Conservation (phyloP, 495 filamentous ascomycete genomes). For the Penicillium coprophilum region DNA sequence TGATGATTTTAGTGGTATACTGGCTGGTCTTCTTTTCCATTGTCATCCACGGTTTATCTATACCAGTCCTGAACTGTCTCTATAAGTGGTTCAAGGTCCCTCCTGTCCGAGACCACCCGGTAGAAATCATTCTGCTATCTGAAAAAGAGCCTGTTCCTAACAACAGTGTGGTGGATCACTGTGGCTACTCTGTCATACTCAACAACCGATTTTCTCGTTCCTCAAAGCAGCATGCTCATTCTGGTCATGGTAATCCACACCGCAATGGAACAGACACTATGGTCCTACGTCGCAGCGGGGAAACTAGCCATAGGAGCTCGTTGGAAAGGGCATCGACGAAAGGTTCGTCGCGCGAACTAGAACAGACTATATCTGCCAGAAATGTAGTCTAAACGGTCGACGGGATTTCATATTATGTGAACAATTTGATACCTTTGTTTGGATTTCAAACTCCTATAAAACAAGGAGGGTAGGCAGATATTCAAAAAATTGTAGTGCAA, state of each 20-base stretch:
- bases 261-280: slow-evolving; percentile 5
- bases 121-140: slow-evolving; percentile 49
- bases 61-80: slow-evolving; percentile 49
- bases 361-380: slow-evolving; percentile 4
- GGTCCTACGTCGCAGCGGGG: not conserved
- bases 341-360: slow-evolving; percentile 7
- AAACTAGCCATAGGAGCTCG: slow-evolving; percentile 2
- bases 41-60: slow-evolving; percentile 57
- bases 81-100: slow-evolving; percentile 47
- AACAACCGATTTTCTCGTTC: slow-evolving; percentile 55
- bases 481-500: too few species aligned
- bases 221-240: not conserved
- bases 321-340: slow-evolving; percentile 10
- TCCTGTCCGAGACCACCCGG: slow-evolving; percentile 52
- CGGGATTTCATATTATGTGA: too few species aligned
- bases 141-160: slow-evolving; percentile 50
- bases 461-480: too few species aligned
- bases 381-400: not conserved
- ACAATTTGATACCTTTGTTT: too few species aligned
- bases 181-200: slow-evolving; percentile 46
- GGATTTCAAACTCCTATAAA: too few species aligned
- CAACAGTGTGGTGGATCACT: slow-evolving; percentile 49
- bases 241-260: not conserved
- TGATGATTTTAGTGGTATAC: slow-evolving; percentile 46
- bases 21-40: slow-evolving; percentile 61